Base-by-base conservation (phyloP, 345 rosid species). In the Eucalyptus cladocalyx region DNA sequence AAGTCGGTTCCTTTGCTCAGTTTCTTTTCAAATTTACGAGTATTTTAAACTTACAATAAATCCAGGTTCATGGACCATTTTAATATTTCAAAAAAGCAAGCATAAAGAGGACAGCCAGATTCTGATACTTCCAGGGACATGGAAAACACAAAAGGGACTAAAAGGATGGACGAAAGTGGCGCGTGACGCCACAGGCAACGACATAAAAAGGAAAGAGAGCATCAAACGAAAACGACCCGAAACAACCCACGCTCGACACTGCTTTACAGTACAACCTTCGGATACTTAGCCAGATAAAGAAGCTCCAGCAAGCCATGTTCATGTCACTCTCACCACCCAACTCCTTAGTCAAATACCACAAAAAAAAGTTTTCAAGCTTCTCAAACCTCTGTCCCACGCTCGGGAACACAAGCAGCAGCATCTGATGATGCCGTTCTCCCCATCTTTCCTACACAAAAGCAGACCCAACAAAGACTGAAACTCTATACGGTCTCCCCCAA, bases 161-260 rank as follows among this genome's bases (percentile, higher is more conserved):
- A 69, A 76, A 21, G 85, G 47, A 76, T 3, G 85, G 23, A 76
- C 85, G 7, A 40, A 40, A 76, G 47, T 4, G 30, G 85, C 47
- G 47, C 85, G 47, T 6, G 47, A 76, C 85, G 13, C 47, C 47
- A 40, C 30, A 40, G 47, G 47, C 85, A 40, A 40, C 24, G 42
- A 21, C 30, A 76, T 11, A 12, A 76, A 34, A 65, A 62, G 9
- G 45, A 23, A 21, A 76, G 24, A 72, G 43, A 76, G 85, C 47
- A 76, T 76, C 85, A 40, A 76, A 23, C 50, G 93, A 90, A 90
- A 92, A 80, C 40, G 92, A 90, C 91, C 83, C 87, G 3, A 60
- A 89, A 86, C 89, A 87, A 76, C 88, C 87, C 86, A 65, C 23
- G 76, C 14, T 76, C 81, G 47, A 65, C 62, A 49, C n/a, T 32